Evolutionary conservation across 805 yeast species (phyloP).

Genomic region (Sugiyamaella mastotermitis): DNA sequence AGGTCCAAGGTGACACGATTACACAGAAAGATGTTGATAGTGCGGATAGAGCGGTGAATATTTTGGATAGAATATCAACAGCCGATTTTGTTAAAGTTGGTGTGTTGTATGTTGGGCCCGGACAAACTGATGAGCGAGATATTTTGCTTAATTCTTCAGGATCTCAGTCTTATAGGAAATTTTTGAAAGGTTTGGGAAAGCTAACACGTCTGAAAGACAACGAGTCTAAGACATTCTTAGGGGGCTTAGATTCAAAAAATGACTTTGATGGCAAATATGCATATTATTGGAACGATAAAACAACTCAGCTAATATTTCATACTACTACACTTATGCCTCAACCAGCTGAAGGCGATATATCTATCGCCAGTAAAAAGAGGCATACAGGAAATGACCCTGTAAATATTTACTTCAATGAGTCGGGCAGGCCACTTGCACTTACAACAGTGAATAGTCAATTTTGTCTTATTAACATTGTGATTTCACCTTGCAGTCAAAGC

Average conservation of each 20-base stretch:
- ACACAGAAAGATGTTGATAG: too few species aligned
- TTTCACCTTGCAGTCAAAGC: conserved; percentile 59
- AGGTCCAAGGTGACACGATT: too few species aligned
- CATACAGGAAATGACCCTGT: conserved; percentile 86
- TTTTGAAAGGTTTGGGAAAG: conserved; percentile 54
- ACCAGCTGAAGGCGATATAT: conserved; percentile 35
- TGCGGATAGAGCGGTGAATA: conserved; percentile 47
- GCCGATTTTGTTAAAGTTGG: conserved; percentile 78
- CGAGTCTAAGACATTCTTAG: conserved; percentile 48
- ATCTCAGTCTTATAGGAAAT: conserved; percentile 53
- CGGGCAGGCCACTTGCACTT: conserved; percentile 60
- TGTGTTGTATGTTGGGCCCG: conserved; percentile 63
- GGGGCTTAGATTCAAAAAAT: conserved; percentile 70
- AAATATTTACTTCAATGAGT: conserved; percentile 75
- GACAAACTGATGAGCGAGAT: conserved; percentile 57
- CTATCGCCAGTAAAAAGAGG: conserved; percentile 56
- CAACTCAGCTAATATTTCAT: conserved; percentile 69
- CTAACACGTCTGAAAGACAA: conserved; percentile 53
- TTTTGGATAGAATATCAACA: conserved; percentile 70
- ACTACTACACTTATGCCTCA: conserved; percentile 77
- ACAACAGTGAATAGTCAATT: conserved; percentile 71
- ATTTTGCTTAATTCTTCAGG: conserved; percentile 62
- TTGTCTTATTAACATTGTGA: conserved; percentile 74
- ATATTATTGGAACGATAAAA: conserved; percentile 63
- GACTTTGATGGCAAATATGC: conserved; percentile 75